A percentile compares a stretch with the other conserved stretches of the same genome.
Evolutionary conservation across 2,329 filamentous ascomycete genomes (phyloP).

Genomic region (Dissoconium aciculare): DNA sequence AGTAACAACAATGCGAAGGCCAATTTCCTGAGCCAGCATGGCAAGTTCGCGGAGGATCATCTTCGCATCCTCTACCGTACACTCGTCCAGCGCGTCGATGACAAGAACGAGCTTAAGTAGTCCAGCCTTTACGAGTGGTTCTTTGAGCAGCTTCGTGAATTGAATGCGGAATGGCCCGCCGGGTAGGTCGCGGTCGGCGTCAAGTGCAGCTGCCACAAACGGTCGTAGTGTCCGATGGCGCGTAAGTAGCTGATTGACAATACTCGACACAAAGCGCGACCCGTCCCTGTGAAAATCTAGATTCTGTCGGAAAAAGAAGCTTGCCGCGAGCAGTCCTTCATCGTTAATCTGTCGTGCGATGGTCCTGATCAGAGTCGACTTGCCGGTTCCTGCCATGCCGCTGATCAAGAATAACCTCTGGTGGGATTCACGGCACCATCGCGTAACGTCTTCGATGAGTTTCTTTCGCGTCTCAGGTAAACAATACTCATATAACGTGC

Average conservation of each 20-base stretch:
- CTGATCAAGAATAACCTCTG: conserved; percentile 2
- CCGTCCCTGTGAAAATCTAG: conserved; percentile 7
- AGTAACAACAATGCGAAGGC: conserved; percentile 14
- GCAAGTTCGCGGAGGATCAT: conserved; percentile 10
- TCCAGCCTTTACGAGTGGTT: conserved; percentile 3
- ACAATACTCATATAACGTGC: neutral
- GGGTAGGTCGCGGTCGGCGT: conserved; percentile 1
- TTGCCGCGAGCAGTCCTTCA: conserved; percentile 7
- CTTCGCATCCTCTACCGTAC: conserved; percentile 13
- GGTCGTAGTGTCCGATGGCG: conserved; percentile 1
- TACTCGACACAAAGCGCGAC: conserved; percentile 6
- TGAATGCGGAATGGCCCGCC: conserved; percentile 3
- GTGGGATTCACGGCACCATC: neutral
- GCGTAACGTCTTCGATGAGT: neutral
- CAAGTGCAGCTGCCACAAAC: conserved; percentile 2
- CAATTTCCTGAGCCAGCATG: conserved; percentile 1
- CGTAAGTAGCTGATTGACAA: conserved; percentile 7
- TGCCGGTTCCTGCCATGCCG: conserved; percentile 4
- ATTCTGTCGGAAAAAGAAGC: conserved; percentile 14
- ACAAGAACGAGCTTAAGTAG: conserved; percentile 9
- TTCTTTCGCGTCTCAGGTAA: neutral
- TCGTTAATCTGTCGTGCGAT: neutral
- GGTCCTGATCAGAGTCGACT: conserved; percentile 2
- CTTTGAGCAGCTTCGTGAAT: conserved; percentile 7
- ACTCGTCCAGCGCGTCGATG: conserved; percentile 24